Evolutionary conservation across 1,139 yeast species (phyloP).

Genomic region (Nakaseomyces delphensis): DNA sequence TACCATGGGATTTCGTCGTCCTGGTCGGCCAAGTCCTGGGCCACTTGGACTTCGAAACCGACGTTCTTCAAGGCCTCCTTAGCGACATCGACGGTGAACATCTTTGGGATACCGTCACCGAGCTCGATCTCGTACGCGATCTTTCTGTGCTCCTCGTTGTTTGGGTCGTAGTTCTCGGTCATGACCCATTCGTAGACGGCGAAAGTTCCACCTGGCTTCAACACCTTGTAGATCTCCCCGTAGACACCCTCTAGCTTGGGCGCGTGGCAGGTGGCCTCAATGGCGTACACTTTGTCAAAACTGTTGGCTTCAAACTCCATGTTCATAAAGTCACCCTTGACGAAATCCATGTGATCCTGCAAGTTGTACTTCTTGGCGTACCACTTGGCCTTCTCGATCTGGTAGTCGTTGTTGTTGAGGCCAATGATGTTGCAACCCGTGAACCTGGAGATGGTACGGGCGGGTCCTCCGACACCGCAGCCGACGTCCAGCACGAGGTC

Average conservation of each 20-base stretch:
- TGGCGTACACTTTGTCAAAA: constrained; percentile 95
- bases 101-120: constrained; percentile 98
- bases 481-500: constrained; percentile 96
- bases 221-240: constrained; percentile 85
- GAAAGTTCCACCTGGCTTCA: constrained; percentile 95
- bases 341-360: constrained; percentile 68
- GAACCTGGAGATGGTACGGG: constrained; percentile 88
- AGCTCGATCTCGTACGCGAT: constrained; percentile 95
- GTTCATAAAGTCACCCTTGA: constrained; percentile 98
- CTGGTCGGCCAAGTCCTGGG: constrained; percentile 73
- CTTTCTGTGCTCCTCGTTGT: constrained; percentile 81
- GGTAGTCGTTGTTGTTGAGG: constrained; percentile 93
- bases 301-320: constrained; percentile 88
- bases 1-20: constrained; percentile 94
- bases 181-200: constrained; percentile 99
- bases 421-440: constrained; percentile 85
- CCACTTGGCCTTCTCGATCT: constrained; percentile 82
- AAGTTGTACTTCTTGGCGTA: constrained; percentile 63
- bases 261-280: constrained; percentile 98
- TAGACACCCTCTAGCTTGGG: constrained; percentile 95
- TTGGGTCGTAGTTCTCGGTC: constrained; percentile 89
- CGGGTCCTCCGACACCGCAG: constrained; percentile 99
- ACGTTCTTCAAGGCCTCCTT: constrained; percentile 75
- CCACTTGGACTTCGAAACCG: constrained; percentile 74
- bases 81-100: constrained; percentile 82